phyloP scores from a whole-genome alignment of 2,329 filamentous ascomycete genomes.

The Nemania bipapillata region DNA sequence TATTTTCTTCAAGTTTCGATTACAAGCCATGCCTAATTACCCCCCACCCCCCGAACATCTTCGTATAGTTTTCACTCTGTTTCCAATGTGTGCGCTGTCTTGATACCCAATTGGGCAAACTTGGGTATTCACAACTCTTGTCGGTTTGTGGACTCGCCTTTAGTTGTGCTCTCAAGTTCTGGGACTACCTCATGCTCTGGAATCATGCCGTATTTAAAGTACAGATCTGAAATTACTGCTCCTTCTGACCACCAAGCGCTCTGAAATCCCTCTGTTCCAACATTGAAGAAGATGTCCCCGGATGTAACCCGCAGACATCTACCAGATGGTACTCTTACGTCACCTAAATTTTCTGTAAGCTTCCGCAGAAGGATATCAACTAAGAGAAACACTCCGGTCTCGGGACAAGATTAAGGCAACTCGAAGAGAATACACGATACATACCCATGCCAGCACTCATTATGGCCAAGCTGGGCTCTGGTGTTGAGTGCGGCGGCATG shows the following conservation, averaged over 20 bases:
- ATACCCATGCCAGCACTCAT: slow-evolving; percentile 25
- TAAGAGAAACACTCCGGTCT: neutral
- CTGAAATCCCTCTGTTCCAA: slow-evolving; percentile 17
- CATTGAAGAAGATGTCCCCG: slow-evolving; percentile 25
- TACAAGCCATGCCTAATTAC: neutral
- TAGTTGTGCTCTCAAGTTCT: neutral
- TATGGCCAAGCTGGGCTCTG: slow-evolving; percentile 18
- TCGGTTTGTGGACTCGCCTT: neutral
- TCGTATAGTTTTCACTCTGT: neutral
- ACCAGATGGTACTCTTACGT: slow-evolving; percentile 18
- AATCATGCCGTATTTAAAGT: slow-evolving; percentile 17
- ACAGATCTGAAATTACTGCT: slow-evolving; percentile 18
- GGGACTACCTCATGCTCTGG: slow-evolving; percentile 11
- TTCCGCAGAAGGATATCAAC: neutral
- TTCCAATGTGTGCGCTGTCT: neutral
- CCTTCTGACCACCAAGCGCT: slow-evolving; percentile 25
- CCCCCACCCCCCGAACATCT: neutral
- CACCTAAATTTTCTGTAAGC: slow-evolving; percentile 7
- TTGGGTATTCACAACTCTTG: slow-evolving; percentile 4
- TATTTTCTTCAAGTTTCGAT: too few species aligned
- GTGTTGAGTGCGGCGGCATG: slow-evolving; percentile 14
- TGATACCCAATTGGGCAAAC: neutral
- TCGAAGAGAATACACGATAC: slow-evolving; percentile 7
- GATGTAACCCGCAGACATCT: slow-evolving; percentile 17
- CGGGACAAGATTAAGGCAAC: neutral